A percentile compares a stretch with the other conserved stretches of the same genome.
These are phyloP conservation scores for Withania somnifera DNA, from an alignment of 305 asterid species.

Conservation along the genomic window DNA sequence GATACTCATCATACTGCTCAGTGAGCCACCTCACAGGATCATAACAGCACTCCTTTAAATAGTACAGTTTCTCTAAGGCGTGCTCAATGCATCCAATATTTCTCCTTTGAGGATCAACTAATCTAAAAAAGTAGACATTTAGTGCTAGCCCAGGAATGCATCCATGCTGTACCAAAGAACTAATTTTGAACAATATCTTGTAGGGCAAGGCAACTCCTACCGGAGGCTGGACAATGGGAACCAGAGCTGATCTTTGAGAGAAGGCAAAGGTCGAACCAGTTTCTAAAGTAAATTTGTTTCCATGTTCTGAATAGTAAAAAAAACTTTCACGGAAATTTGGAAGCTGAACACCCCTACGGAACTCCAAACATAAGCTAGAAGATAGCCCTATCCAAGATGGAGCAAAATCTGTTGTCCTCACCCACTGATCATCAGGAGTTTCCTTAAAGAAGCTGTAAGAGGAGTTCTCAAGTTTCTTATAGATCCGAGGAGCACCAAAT, in stretches of 20 bases:
- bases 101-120: conserved; percentile 35
- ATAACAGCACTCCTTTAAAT: conserved; percentile 69
- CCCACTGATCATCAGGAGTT: conserved; percentile 72
- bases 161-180: conserved; percentile 69
- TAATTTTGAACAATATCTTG: conserved; percentile 48
- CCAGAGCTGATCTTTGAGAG: conserved; percentile 31
- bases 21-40: conserved; percentile 60
- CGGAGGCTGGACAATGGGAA: conserved; percentile 65
- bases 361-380: conserved; percentile 67
- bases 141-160: conserved; percentile 68
- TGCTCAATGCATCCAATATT: conserved; percentile 38
- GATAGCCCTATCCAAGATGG: conserved; percentile 60
- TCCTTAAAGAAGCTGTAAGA: conserved; percentile 25
- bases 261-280: conserved; percentile 34
- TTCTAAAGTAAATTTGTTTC: conserved; percentile 23
- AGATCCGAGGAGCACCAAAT: conserved; percentile 74
- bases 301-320: conserved; percentile 40
- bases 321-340: conserved; percentile 51
- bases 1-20: conserved; percentile 34
- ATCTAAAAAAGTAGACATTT: conserved; percentile 28
- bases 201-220: conserved; percentile 37
- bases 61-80: conserved; percentile 56
- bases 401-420: conserved; percentile 81
- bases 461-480: conserved; percentile 32
- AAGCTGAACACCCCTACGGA: conserved; percentile 35